Conservation (phyloP, 805 yeast genomes). For the Wickerhamiella azyma region DNA sequence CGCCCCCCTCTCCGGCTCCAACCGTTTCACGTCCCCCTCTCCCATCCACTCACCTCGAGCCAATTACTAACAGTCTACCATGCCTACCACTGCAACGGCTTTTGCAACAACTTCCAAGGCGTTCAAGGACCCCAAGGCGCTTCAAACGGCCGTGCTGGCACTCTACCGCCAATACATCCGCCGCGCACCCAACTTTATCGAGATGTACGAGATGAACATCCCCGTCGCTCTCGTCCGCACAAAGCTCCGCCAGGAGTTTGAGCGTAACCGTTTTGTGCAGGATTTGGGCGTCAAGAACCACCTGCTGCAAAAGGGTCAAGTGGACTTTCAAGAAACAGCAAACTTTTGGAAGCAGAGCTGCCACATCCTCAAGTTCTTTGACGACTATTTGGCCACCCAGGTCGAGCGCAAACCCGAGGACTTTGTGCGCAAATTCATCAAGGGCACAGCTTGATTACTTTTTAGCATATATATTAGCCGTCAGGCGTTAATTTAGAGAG, state of each 20-base stretch:
- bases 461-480: not conserved
- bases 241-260: constrained; percentile 79
- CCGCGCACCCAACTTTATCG: constrained; percentile 28
- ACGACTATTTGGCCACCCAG: constrained; percentile 45
- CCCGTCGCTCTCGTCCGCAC: constrained; percentile 70
- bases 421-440: constrained; percentile 54
- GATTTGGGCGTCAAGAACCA: constrained; percentile 55
- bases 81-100: constrained; percentile 64
- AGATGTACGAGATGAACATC: constrained; percentile 34
- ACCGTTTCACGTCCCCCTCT: too few relatives aligned
- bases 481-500: too few relatives aligned
- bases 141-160: constrained; percentile 49
- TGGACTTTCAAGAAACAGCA: constrained; percentile 79
- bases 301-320: constrained; percentile 67
- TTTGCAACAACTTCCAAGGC: constrained; percentile 71
- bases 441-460: constrained; percentile 19
- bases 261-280: constrained; percentile 62
- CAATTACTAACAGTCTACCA: constrained; percentile 13
- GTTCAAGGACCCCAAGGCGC: constrained; percentile 45
- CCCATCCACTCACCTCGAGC: too few relatives aligned
- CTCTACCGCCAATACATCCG: constrained; percentile 62
- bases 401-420: constrained; percentile 39
- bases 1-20: not conserved
- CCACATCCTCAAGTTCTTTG: constrained; percentile 72
- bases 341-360: constrained; percentile 87